Evolutionary conservation across 495 filamentous ascomycete species (phyloP), one percentile per base, ranked within the genome.

Genomic region (Xylaria palmicola): DNA sequence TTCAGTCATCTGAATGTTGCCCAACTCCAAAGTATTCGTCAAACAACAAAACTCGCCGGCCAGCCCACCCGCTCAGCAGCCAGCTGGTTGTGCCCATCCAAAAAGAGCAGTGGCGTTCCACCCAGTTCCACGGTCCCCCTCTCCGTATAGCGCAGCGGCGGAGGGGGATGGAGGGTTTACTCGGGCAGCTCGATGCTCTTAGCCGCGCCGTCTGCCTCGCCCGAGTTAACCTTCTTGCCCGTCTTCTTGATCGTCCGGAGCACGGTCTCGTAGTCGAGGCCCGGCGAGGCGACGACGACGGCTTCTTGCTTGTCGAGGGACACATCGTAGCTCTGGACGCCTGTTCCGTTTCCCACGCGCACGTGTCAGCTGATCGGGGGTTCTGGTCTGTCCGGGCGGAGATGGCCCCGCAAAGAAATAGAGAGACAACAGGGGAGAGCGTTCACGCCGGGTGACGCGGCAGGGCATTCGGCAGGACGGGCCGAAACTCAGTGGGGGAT

Each of bases 211-310:
- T 85, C 82, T 13, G 71, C 87, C 82, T 90, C 84, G 20, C 85
- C 90, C 22, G 77, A 83, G 63, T 86, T 92, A 64, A 98, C 86
- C 68, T 85, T 86, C 85, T 98, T 98, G 30, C 92, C 93, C 2
- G 94, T 97, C 85, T 97, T 98, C 83, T 87, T 86, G 70, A 98
- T 97, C 59, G 86, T 92, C 68, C 85, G 83, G 52, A 96, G 83
- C 44, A 98, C 91, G 24, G 85, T 90, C 53, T 91, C 85, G 75
- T 93, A 96, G 39, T 81, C 74, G 39, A 96, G 77, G 12, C 74
- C 71, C 0, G 74, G 73, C 26, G 87, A 85, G 43, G 92, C 83
- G 53, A 86, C 77, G 47, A 97, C 82, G 43, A 80, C 81, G 41
- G 91, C 94, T 17, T 82, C 90, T 72, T 98, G 90, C 12, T 80